Conservation (phyloP, 768 basidiomycete genomes). For the Mycena vitilis region DNA sequence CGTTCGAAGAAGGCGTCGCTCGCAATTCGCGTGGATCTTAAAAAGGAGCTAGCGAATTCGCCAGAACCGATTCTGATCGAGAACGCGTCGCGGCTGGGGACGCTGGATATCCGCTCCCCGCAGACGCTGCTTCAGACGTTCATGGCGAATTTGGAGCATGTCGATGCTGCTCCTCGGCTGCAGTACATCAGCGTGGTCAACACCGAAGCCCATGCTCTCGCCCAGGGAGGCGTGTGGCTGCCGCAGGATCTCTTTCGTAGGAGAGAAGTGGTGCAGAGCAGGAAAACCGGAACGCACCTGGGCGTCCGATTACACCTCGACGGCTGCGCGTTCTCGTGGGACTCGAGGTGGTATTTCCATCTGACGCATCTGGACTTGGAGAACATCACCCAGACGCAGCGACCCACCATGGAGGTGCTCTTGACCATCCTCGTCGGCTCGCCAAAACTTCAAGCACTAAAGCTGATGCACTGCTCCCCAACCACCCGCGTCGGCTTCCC, state of each 20-base stretch:
- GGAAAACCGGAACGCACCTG: constrained; percentile 2
- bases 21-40: constrained; percentile 30
- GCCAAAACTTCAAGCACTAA: constrained; percentile 26
- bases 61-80: constrained; percentile 28
- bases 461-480: constrained; percentile 16
- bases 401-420: constrained; percentile 28
- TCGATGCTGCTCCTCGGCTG: constrained; percentile 21
- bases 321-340: constrained; percentile 35
- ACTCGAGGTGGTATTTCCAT: constrained; percentile 31
- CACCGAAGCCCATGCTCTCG: constrained; percentile 4
- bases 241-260: constrained; percentile 29
- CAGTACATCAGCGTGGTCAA: constrained; percentile 22
- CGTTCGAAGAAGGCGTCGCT: constrained; percentile 33
- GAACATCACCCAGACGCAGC: constrained; percentile 16
- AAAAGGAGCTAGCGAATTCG: constrained; percentile 14
- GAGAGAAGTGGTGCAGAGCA: neutral
- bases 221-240: constrained; percentile 16
- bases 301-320: constrained; percentile 24
- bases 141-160: constrained; percentile 26
- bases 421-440: constrained; percentile 22
- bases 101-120: constrained; percentile 22
- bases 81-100: constrained; percentile 28
- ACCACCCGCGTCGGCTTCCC: constrained; percentile 8
- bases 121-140: constrained; percentile 20
- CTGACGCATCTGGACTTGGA: constrained; percentile 31